Base-by-base conservation (phyloP, 805 yeast genomes). In the Torulaspora quercuum region DNA sequence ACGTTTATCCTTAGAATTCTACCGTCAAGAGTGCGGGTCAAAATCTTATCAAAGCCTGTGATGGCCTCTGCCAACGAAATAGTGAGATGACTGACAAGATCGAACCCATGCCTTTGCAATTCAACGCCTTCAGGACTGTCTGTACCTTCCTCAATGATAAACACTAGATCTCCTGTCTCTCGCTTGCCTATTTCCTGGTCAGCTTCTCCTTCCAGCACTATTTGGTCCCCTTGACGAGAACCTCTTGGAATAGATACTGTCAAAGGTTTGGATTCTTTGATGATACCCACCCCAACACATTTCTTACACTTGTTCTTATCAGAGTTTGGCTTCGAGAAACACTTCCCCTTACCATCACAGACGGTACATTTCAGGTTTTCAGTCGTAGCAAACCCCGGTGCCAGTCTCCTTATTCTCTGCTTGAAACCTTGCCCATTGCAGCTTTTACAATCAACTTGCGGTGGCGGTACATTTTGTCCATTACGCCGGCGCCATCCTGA, bases 171-270 rank as follows among this genome's bases (percentile, higher is more conserved):
- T 3, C 97, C 97, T 0, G 95, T 72, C 20, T 62, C 59, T 2
- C 39, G 26, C 51, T 76, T 75, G 2, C 87, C 90, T 6, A 81
- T 76, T 14, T 67, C 79, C 58, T 87, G 78, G 61, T 90, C 97
- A 2, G 95, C 79, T 58, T 80, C 86, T 5, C 80, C 81, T 26
- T 67, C 59, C 40, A 87, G 62, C 0, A 73, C 72, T 14, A 90
- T 70, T 2, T 65, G 55, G 23, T 85, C 95, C 8, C 74, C 75
- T 33, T 73, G 67, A 23, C 70, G 66, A 4, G 85, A 70, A 2
- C 97, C 97, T 30, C 76, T 78, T 2, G 77, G 75, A 17, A 90
- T 75, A 46, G 77, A 77, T 41, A 92, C 85, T 52, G 86, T 94
- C 41, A 89, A 60, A 7, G 81, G 73, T 52, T 82, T 81, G 14